Evolutionary conservation across 495 filamentous ascomycete genomes (phyloP), one percentile per base, ranked within the genome.

Genomic region (Xylaria longipes): DNA sequence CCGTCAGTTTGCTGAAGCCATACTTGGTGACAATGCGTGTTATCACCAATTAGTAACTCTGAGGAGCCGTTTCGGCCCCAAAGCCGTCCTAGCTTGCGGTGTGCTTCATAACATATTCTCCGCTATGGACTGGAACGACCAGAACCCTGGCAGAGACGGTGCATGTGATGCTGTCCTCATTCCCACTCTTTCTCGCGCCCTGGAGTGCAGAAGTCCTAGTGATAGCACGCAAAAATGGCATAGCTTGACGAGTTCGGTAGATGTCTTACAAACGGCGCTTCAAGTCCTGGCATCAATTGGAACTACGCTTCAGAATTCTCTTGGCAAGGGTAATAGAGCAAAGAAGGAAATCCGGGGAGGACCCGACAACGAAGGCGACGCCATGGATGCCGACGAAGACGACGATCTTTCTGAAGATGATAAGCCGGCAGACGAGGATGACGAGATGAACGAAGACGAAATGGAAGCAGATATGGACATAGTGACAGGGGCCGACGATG

Each of bases 261-360:
- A 85, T 48, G 77, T 84, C 27, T 66, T 87, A 43, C 81, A 87
- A 72, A 68, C 86, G 20, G 86, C 85, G 20, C 74, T 91, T 1
- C 88, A 89, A 72, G 83, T 88, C 11, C 70, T 89, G 1, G 87
- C 87, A 11, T 89, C 89, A 8, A 89, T 91, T 69, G 87, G 87
- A 31, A 88, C 88, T 2, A 80, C 81, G 33, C 78, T 89, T 27
- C 84, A 86, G 45, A 80, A 82, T 27, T 80, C 83, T 46, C 75
- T 85, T 43, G 81, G 79, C 73, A 83, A 76, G 66, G 79, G 80
- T 5, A 79, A 77, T 45, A 76, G 75, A 43, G 75, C 73, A 35
- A 79, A 79, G 62, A 69, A 75, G 29, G 80, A 71, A 17, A 78
- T 72, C n/a, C 74, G 73, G 69, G 77, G 79, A 33, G 72, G 72